phyloP scores from a whole-genome alignment of 2,329 filamentous ascomycete species.

The Huntiella decipiens region DNA sequence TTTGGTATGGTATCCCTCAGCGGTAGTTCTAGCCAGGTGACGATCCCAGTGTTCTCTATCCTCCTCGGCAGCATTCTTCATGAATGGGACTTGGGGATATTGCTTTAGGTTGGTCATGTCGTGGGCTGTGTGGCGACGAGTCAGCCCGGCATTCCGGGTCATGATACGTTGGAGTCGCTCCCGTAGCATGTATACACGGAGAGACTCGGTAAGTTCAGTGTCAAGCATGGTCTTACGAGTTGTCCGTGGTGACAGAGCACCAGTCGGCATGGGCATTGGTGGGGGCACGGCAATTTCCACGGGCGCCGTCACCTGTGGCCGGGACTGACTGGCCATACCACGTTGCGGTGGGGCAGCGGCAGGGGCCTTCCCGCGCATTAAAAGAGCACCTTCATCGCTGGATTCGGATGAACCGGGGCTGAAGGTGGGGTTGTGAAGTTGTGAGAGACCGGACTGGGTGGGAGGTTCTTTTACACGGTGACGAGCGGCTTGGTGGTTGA shows the following conservation, averaged over 20 bases:
- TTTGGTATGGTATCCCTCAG: slow-evolving; percentile 27
- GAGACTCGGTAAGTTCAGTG: slow-evolving; percentile 81
- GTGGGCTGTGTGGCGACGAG: slow-evolving; percentile 76
- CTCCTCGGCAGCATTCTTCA: slow-evolving; percentile 38
- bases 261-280: slow-evolving; percentile 44
- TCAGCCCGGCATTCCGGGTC: slow-evolving; percentile 71
- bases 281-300: slow-evolving; percentile 49
- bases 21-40: slow-evolving; percentile 65
- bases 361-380: slow-evolving; percentile 35
- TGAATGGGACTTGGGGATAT: slow-evolving; percentile 48
- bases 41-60: slow-evolving; percentile 67
- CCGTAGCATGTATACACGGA: slow-evolving; percentile 81
- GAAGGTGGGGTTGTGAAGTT: slow-evolving; percentile 23
- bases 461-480: slow-evolving; percentile 26
- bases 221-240: slow-evolving; percentile 90
- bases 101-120: slow-evolving; percentile 78
- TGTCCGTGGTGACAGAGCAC: slow-evolving; percentile 72
- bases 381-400: slow-evolving; percentile 42
- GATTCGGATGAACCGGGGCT: slow-evolving; percentile 36
- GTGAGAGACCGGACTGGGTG: slow-evolving; percentile 1
- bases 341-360: slow-evolving; percentile 20
- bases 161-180: slow-evolving; percentile 89
- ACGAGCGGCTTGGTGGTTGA: slow-evolving; percentile 32
- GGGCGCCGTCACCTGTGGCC: slow-evolving; percentile 42
- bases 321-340: slow-evolving; percentile 17